Base-by-base conservation (phyloP, 2,329 filamentous ascomycete species). In the Neonectria ditissima region DNA sequence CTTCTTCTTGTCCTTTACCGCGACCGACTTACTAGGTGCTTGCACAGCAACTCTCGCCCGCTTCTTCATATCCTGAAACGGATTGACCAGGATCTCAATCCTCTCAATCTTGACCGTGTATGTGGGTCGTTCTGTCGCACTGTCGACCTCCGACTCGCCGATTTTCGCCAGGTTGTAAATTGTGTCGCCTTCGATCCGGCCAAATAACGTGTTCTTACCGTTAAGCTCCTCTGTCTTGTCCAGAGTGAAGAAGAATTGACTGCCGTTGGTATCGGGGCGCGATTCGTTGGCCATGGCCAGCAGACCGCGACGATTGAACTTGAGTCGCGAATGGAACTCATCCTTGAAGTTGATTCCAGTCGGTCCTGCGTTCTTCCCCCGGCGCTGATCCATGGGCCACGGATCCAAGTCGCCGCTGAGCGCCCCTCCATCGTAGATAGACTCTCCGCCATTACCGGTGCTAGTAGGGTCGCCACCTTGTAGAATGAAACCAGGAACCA, bases 131-230 rank as follows among this genome's bases (percentile, higher is more conserved):
- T 98, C 95, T 7, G 87, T 90, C 16, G 89, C 91, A 58, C 93
- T 90, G 26, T 91, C 87, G 18, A 97, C 82, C 75, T 98, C 96
- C 0, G 88, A 88, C 76, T 98, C 94, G 20, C 92, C 94, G 84
- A 98, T 97, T 80, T 94, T 97, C 75, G 94, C 90, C 74, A 99
- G 79, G 77, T 97, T 98, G 81, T 97, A 99, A 59, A 99, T 96
- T 16, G 95, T 97, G 69, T 98, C 93, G 28, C 95, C 96, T 37
- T 92, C 93, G 47, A 99, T 87, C 60, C 96, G 86, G 18, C 96
- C 96, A 82, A 99, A 98, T 77, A 98, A 82, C 0, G 96, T 98
- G 78, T 97, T 97, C 80, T 92, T 93, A 55, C 91, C 92, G 70
- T 91, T 93, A 74, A 99, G 78, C 82, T 98, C 94, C 26, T 93